phyloP scores from a whole-genome alignment of 192 early-diverging fungal genomes.

The Umbelopsis isabellina region DNA sequence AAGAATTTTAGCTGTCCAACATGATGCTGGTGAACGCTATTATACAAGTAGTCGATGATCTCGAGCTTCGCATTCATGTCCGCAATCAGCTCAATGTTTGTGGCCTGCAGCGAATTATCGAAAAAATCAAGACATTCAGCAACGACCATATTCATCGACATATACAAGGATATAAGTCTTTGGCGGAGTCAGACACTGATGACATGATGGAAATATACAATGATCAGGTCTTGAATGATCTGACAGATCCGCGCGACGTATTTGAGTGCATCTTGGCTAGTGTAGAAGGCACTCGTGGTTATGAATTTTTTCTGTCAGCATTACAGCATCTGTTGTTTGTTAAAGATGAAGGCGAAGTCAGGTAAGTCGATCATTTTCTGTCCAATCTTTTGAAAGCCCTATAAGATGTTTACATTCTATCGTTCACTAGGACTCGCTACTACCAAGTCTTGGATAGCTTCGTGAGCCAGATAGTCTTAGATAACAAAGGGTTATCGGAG shows the following conservation, averaged over 20 bases:
- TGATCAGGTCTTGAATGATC: conserved; percentile 70
- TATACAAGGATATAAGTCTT: conserved; percentile 29
- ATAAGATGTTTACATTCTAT: no score
- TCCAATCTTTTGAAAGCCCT: not conserved
- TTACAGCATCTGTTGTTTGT: conserved; percentile 76
- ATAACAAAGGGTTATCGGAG: conserved; percentile 61
- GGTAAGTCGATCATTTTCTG: conserved; percentile 22
- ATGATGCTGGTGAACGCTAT: conserved; percentile 80
- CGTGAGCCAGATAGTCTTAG: conserved; percentile 80
- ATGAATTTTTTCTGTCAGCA: conserved; percentile 75
- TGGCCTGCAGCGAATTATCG: conserved; percentile 68
- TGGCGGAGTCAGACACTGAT: conserved; percentile 51
- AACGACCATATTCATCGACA: conserved; percentile 49
- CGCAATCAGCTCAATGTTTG: conserved; percentile 74
- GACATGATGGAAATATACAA: conserved; percentile 69
- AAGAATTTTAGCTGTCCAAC: conserved; percentile 59
- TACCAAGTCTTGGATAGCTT: conserved; percentile 80
- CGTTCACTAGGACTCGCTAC: conserved; percentile 59
- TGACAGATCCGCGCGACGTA: conserved; percentile 76
- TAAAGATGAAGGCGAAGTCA: conserved; percentile 66
- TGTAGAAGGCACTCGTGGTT: conserved; percentile 71
- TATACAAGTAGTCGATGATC: conserved; percentile 73
- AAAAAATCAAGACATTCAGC: conserved; percentile 53
- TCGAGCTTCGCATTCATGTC: conserved; percentile 73
- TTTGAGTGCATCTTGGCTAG: conserved; percentile 72